Percentiles rank a stretch among this genome's conserved stretches.
phyloP scores from a whole-genome alignment of 1,284 basidiomycete genomes.

The Cutaneotrichosporon curvatum region DNA sequence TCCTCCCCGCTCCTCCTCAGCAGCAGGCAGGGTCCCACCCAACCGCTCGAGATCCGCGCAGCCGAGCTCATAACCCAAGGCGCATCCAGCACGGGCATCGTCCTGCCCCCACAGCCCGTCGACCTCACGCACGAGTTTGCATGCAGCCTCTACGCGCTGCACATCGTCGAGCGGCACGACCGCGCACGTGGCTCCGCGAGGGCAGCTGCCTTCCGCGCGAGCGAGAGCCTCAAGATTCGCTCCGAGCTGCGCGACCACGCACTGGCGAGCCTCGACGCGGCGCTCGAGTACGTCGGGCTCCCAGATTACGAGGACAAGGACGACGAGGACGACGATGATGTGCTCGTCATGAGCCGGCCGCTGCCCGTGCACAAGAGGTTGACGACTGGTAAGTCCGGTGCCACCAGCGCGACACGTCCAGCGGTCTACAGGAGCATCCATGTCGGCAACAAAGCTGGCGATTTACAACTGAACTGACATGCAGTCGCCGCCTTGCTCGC shows the following conservation, averaged over 20 bases:
- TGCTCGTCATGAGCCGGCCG: conserved; percentile 11
- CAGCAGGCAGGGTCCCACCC: neutral
- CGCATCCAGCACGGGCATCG: conserved; percentile 1
- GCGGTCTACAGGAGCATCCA: too few relatives aligned
- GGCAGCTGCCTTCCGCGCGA: conserved; percentile 14
- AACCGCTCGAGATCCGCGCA: conserved; percentile 10
- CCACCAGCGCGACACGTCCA: too few relatives aligned
- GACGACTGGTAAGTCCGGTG: conserved; percentile 9
- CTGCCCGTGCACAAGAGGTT: conserved; percentile 5
- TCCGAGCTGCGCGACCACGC: conserved; percentile 13
- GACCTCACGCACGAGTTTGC: conserved; percentile 19
- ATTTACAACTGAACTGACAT: neutral
- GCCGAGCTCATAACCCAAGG: conserved; percentile 9
- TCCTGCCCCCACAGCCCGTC: neutral
- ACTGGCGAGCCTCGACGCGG: conserved; percentile 11
- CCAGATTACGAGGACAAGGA: conserved; percentile 2
- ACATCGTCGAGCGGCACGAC: conserved; percentile 20
- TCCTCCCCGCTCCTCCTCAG: too few relatives aligned
- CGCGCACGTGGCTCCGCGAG: conserved; percentile 12
- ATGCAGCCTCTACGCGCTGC: conserved; percentile 14
- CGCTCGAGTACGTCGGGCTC: conserved; percentile 9
- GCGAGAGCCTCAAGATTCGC: conserved; percentile 9
- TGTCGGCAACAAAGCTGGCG: too few relatives aligned
- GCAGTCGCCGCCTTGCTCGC: conserved; percentile 16
- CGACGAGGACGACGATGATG: conserved; percentile 19